These are phyloP conservation scores for Aspergillus incahuasiensis DNA, from an alignment of 495 filamentous ascomycete species.

Conservation along the genomic window DNA sequence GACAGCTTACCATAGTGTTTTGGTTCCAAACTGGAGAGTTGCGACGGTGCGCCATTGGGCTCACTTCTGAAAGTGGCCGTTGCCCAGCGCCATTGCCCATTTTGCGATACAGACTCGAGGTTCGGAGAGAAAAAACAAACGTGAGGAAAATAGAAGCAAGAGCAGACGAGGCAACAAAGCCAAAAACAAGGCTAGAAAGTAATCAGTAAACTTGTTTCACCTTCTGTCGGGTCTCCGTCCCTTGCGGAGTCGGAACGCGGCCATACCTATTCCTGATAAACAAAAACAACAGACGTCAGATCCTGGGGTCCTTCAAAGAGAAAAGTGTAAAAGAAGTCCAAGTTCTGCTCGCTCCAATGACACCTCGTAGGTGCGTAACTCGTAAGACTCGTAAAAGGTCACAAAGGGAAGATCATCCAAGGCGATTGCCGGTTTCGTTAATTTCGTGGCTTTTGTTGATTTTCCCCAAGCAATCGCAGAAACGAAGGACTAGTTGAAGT, in stretches of 20 bases:
- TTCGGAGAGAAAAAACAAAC: not conserved
- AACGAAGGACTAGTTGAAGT: constrained; percentile 6
- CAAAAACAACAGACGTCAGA: constrained; percentile 8
- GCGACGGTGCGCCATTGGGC: constrained; percentile 50
- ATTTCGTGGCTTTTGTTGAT: constrained; percentile 8
- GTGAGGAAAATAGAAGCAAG: not conserved
- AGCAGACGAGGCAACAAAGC: constrained; percentile 9
- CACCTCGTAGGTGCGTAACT: constrained; percentile 14
- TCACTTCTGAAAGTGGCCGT: constrained; percentile 52
- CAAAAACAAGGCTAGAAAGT: constrained; percentile 13
- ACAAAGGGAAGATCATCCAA: constrained; percentile 21
- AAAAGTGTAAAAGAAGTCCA: not conserved
- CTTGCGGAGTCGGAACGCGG: constrained; percentile 20
- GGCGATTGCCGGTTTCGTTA: constrained; percentile 18
- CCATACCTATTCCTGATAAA: constrained; percentile 18
- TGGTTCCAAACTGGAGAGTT: constrained; percentile 80
- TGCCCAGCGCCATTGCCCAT: constrained; percentile 40
- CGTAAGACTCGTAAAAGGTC: constrained; percentile 34
- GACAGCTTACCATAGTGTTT: constrained; percentile 53
- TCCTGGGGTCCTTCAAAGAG: not conserved
- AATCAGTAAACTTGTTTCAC: constrained; percentile 15
- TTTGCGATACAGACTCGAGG: constrained; percentile 16
- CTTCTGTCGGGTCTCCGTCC: constrained; percentile 13
- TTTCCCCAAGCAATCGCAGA: not conserved
- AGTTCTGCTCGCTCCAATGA: not conserved